These are phyloP conservation scores for Aspergillus fructus DNA, from an alignment of 2,329 filamentous ascomycete species.

Conservation along the genomic window DNA sequence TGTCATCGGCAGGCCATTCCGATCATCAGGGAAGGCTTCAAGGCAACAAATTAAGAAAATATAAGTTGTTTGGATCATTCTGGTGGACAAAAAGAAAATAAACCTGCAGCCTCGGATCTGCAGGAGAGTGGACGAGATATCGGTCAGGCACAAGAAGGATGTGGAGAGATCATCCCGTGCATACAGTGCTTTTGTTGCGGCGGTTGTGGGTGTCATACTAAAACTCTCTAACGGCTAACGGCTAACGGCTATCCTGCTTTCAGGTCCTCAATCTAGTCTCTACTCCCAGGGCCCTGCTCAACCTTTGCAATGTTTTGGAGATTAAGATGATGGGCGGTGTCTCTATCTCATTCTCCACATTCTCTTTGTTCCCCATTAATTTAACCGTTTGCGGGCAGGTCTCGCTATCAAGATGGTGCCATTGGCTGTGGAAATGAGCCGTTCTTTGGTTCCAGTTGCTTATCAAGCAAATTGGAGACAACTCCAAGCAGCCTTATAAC, in stretches of 20 bases:
- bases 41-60: not conserved
- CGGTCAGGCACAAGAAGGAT: not conserved
- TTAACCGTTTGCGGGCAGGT: not conserved
- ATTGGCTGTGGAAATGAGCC: constrained; percentile 9
- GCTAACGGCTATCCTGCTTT: not conserved
- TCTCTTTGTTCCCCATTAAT: not conserved
- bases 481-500: not conserved
- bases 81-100: not conserved
- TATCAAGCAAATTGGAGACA: constrained; percentile 15
- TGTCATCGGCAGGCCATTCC: constrained; percentile 10
- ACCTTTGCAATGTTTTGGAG: not conserved
- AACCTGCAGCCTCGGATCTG: not conserved
- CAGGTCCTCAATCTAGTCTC: not conserved
- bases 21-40: not conserved
- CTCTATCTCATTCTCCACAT: not conserved
- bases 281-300: not conserved
- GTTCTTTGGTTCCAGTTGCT: constrained; percentile 9
- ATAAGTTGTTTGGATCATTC: not conserved
- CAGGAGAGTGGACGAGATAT: not conserved
- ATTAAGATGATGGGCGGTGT: not conserved
- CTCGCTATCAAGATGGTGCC: not conserved
- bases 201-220: not conserved
- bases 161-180: not conserved
- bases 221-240: not conserved
- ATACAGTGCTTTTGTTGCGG: not conserved